A percentile compares a stretch with the other conserved stretches of the same genome.
phyloP scores from a whole-genome alignment of 2,329 filamentous ascomycete species.

The Juglanconis juglandina region DNA sequence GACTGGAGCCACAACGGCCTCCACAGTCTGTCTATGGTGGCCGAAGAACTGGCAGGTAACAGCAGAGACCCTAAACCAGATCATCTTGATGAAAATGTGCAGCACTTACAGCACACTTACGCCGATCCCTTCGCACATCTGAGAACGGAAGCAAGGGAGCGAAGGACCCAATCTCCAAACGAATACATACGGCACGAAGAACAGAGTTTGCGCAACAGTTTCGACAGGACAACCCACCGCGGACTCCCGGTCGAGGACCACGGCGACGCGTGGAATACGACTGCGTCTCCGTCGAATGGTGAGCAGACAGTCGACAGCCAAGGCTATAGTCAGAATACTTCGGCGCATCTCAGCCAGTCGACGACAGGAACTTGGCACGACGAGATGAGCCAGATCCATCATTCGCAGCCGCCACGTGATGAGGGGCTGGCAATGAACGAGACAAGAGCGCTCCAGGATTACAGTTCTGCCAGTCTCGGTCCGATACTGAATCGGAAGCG shows the following conservation, averaged over 20 bases:
- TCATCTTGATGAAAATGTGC: slow-evolving; percentile 5
- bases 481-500: slow-evolving; percentile 15
- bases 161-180: slow-evolving; percentile 6
- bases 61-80: background rate
- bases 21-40: slow-evolving; percentile 10
- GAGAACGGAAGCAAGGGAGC: slow-evolving; percentile 10
- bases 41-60: slow-evolving; percentile 7
- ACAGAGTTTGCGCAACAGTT: slow-evolving; percentile 4
- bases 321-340: background rate
- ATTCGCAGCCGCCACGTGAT: slow-evolving; percentile 2
- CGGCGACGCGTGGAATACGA: slow-evolving; percentile 12
- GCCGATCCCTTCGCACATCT: slow-evolving; percentile 16
- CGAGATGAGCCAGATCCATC: slow-evolving; percentile 7
- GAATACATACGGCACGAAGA: slow-evolving; percentile 7
- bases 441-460: slow-evolving; percentile 2
- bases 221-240: background rate
- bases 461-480: slow-evolving; percentile 7
- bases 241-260: background rate
- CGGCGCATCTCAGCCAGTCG: slow-evolving; percentile 12
- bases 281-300: background rate
- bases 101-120: slow-evolving; percentile 13
- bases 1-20: slow-evolving; percentile 18
- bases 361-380: slow-evolving; percentile 3
- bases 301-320: background rate
- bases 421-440: slow-evolving; percentile 3